Base-by-base conservation (phyloP, 75 land plant genomes). In the Sequoia sempervirens region DNA sequence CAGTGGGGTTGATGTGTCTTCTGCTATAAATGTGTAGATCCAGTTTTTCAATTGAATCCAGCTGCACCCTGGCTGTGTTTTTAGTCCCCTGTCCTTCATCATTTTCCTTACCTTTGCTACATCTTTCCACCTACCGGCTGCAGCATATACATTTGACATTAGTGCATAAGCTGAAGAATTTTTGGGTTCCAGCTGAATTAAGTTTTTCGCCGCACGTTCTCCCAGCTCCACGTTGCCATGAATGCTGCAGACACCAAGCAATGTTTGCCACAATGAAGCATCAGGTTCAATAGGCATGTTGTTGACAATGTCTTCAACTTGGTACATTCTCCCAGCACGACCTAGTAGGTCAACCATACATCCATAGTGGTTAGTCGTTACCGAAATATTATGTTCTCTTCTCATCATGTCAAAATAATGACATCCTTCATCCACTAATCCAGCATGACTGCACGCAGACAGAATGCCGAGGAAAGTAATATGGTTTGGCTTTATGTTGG, bases 301-400 rank as follows among this genome's bases (percentile, higher is more conserved):
- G 41, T 75, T 50, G 41, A 86, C 41, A 28, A 86, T 28, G 8
- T 32, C 66, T 52, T 56, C 18, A 26, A 47, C 87, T 32, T 84
- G 78, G 40, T 28, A 7, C 81, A 84, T 32, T 20, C 50, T 28
- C 46, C 87, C 87, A 37, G 87, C 80, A 15, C 87, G 86, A n/a
- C 87, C 87, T 23, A 86, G 81, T 40, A 84, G 86, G 47, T 86
- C 87, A 84, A 86, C n/a, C 53, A 86, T n/a, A 82, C 87, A 86
- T 40, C 56, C 72, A 86, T 85, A 76, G 64, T 75, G 87, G 30
- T 84, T 80, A 32, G 30, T 30, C 17, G 17, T 84, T 28, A 12
- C n/a, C 8, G 47, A n/a, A 23, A 85, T 50, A 36, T 46, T 45
- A 68, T 46, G 34, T 20, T 85, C 45, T 47, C 69, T 20, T 37